phyloP scores from a whole-genome alignment of 306 rosid genomes.

The Castanospermum australe region DNA sequence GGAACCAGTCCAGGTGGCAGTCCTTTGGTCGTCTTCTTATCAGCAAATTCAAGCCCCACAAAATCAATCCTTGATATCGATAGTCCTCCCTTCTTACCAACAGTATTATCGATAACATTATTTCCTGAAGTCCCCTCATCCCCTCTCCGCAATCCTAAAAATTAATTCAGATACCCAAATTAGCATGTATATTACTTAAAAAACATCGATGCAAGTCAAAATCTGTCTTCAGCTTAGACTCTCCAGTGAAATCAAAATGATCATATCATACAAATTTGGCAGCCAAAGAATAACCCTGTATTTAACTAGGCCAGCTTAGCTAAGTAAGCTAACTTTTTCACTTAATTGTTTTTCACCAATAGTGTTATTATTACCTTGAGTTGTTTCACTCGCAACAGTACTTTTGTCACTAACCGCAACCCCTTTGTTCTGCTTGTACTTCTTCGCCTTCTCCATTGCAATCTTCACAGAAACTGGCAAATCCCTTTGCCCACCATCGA shows the following conservation, averaged over 20 bases:
- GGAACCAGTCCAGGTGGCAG: slow-evolving; percentile 87
- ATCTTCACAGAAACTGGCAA: slow-evolving; percentile 45
- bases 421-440: slow-evolving; percentile 50
- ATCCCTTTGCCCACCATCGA: slow-evolving; percentile 34
- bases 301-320: neutral
- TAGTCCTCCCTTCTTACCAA: slow-evolving; percentile 51
- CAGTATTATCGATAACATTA: slow-evolving; percentile 23
- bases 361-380: slow-evolving; percentile 37
- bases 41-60: slow-evolving; percentile 79
- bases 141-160: slow-evolving; percentile 44
- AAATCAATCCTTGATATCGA: slow-evolving; percentile 81
- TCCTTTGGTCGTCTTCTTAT: slow-evolving; percentile 65
- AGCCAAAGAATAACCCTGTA: neutral
- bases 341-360: neutral
- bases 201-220: neutral
- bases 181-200: slow-evolving; percentile 6
- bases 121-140: slow-evolving; percentile 25
- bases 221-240: neutral
- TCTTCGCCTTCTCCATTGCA: slow-evolving; percentile 65
- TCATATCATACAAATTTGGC: neutral
- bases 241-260: neutral
- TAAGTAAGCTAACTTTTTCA: neutral
- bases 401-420: neutral
- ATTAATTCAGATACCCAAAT: slow-evolving; percentile 28
- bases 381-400: neutral